These are phyloP conservation scores for Collybiopsis luxurians DNA, from an alignment of 768 basidiomycete genomes.

Conservation along the genomic window DNA sequence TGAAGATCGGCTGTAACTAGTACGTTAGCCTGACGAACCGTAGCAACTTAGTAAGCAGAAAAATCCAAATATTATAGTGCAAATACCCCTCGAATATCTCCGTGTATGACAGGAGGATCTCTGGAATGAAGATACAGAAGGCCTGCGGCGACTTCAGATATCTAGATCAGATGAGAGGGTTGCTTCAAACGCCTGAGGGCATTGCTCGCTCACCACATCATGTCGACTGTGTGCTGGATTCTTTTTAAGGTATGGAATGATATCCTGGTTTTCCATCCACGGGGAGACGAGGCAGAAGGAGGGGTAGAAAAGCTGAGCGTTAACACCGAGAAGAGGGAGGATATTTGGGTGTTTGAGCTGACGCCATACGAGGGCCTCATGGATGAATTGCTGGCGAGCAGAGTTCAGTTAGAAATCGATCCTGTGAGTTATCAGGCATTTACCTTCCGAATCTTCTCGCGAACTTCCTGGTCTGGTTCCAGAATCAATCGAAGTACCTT, in stretches of 20 bases:
- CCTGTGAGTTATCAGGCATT: background rate
- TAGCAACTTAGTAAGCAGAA: no score
- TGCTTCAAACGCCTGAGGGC: background rate
- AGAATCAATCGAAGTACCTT: background rate
- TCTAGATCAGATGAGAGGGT: slow-evolving; percentile 19
- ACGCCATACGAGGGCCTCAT: slow-evolving; percentile 19
- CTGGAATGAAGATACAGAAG: slow-evolving; percentile 30
- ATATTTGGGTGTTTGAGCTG: slow-evolving; percentile 16
- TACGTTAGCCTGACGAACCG: no score
- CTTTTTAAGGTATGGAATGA: slow-evolving; percentile 4
- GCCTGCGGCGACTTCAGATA: slow-evolving; percentile 32
- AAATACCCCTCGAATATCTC: slow-evolving; percentile 23
- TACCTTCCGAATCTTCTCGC: background rate
- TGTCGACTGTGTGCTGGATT: background rate
- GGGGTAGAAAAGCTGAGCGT: slow-evolving; percentile 10
- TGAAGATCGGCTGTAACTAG: background rate
- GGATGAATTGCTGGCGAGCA: slow-evolving; percentile 18
- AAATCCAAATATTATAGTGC: no score
- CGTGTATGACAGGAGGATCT: slow-evolving; percentile 14
- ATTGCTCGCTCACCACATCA: background rate
- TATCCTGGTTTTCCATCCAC: slow-evolving; percentile 18
- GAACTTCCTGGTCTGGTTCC: no score
- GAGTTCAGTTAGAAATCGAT: no score
- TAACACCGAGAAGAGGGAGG: slow-evolving; percentile 18
- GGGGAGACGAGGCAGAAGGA: slow-evolving; percentile 18